Percentiles rank a stretch among this genome's conserved stretches.
Conservation (phyloP, 2,329 filamentous ascomycete genomes). For the Amauroascus niger region DNA sequence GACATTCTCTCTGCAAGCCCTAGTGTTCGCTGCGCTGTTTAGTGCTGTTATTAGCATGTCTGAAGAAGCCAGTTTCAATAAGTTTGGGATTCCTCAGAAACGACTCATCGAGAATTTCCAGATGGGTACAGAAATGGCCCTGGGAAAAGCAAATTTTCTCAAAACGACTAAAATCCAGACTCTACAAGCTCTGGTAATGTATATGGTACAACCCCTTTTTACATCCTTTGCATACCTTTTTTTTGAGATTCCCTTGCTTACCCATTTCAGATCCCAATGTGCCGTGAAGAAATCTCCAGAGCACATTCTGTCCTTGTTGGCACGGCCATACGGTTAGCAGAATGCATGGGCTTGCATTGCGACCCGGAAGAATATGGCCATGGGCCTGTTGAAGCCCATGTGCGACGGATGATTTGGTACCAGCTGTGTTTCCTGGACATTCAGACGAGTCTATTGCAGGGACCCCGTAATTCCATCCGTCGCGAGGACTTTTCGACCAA, state of each 20-base stretch:
- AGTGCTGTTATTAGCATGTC: slow-evolving; percentile 58
- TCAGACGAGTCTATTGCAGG: slow-evolving; percentile 63
- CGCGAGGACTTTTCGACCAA: slow-evolving; percentile 65
- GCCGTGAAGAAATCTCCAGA: slow-evolving; percentile 60
- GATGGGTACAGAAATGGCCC: slow-evolving; percentile 55
- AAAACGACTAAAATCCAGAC: slow-evolving; percentile 64
- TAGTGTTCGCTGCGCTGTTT: slow-evolving; percentile 61
- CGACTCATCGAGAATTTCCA: slow-evolving; percentile 54
- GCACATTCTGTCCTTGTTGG: slow-evolving; percentile 64
- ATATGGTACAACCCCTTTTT: slow-evolving; percentile 46
- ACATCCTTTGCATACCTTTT: neutral
- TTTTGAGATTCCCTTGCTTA: slow-evolving; percentile 17
- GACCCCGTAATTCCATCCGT: slow-evolving; percentile 61
- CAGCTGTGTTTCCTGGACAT: slow-evolving; percentile 69
- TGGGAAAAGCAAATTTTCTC: slow-evolving; percentile 61
- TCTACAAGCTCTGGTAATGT: slow-evolving; percentile 67
- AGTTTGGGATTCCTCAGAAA: slow-evolving; percentile 49
- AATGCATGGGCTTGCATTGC: slow-evolving; percentile 67
- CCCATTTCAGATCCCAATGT: slow-evolving; percentile 54
- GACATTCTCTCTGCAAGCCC: slow-evolving; percentile 53
- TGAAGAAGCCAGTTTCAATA: slow-evolving; percentile 42
- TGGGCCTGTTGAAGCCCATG: slow-evolving; percentile 58
- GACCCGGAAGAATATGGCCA: slow-evolving; percentile 59
- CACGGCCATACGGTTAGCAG: slow-evolving; percentile 61
- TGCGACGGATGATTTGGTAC: slow-evolving; percentile 65